Conservation (phyloP, 352 stramenopile species). For the Thraustochytrium striatum region DNA sequence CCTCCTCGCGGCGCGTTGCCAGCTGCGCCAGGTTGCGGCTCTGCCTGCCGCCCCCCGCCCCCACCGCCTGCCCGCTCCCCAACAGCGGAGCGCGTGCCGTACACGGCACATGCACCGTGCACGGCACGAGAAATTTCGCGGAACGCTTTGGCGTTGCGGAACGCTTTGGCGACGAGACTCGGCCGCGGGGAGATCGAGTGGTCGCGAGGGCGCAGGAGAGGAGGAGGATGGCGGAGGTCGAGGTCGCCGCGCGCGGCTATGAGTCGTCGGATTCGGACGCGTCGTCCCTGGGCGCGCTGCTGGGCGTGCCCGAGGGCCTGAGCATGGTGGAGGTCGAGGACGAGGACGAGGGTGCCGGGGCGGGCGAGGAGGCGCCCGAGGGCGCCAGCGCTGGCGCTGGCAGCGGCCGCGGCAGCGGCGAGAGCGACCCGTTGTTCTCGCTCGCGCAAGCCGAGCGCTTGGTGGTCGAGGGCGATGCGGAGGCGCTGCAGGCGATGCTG, state of each 20-base stretch:
- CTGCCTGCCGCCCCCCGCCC: no score
- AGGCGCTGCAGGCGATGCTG: background rate
- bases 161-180: background rate
- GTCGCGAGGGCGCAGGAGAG: background rate
- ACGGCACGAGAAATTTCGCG: background rate
- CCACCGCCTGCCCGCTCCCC: no score
- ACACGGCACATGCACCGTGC: background rate
- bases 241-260: background rate
- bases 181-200: background rate
- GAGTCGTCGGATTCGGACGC: background rate
- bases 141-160: background rate
- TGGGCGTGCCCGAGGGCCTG: constrained; percentile 23
- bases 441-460: constrained; percentile 7
- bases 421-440: constrained; percentile 21
- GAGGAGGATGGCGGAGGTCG: background rate
- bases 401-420: background rate
- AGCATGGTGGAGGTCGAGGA: background rate
- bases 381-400: background rate
- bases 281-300: constrained; percentile 33
- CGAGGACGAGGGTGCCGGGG: background rate
- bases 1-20: no score
- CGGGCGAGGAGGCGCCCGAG: background rate
- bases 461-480: constrained; percentile 19
- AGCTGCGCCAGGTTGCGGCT: no score
- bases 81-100: background rate